phyloP scores from a whole-genome alignment of 2,329 filamentous ascomycete species.

The Aureobasidium melanogenum region DNA sequence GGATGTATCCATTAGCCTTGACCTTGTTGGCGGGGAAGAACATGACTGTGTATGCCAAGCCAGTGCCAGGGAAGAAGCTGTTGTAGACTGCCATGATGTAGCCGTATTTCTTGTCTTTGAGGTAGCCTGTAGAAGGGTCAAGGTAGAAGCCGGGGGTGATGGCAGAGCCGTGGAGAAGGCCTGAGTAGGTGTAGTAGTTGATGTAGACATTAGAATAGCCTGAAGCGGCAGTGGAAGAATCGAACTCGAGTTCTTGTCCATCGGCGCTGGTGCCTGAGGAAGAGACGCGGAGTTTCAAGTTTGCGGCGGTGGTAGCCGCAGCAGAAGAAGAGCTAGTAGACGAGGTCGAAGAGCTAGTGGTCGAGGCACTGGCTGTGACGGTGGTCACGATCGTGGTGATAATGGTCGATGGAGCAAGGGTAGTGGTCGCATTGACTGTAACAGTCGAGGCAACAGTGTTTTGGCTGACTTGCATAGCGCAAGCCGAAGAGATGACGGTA shows the following conservation, averaged over 20 bases:
- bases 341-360: neutral
- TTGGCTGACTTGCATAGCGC: neutral
- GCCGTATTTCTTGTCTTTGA: neutral
- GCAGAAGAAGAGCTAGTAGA: neutral
- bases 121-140: neutral
- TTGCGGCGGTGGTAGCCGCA: neutral
- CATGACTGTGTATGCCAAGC: neutral
- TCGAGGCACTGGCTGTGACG: neutral
- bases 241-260: slow-evolving; percentile 1
- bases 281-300: neutral
- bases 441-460: neutral
- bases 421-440: neutral
- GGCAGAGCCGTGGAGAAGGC: neutral
- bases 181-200: neutral
- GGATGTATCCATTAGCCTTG: neutral
- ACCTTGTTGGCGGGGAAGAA: slow-evolving; percentile 1
- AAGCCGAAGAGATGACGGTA: slow-evolving; percentile 13
- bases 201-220: neutral
- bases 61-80: neutral
- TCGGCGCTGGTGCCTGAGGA: neutral
- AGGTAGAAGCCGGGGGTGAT: neutral
- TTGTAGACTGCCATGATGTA: slow-evolving; percentile 5
- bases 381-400: neutral
- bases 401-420: neutral
- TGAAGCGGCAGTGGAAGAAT: neutral